Percentiles rank a stretch among this genome's conserved stretches.
phyloP scores from a whole-genome alignment of 495 filamentous ascomycete species.

The Talaromyces stipitatus region DNA sequence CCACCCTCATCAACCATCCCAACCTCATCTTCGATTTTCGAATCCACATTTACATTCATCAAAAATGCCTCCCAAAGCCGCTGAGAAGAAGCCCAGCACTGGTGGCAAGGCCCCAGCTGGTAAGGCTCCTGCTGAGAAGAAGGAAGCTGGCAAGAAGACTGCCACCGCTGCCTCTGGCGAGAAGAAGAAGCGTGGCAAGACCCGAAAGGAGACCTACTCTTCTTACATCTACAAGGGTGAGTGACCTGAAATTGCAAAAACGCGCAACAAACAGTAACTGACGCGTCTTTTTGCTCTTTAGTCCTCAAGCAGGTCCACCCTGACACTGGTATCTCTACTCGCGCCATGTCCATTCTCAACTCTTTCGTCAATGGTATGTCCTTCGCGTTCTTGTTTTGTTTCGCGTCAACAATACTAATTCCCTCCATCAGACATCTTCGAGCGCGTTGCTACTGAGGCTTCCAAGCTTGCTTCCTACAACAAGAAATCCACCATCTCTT shows the following conservation, averaged over 20 bases:
- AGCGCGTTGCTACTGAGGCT: conserved; percentile 97
- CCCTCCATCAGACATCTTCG: conserved; percentile 85
- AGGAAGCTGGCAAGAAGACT: conserved; percentile 99
- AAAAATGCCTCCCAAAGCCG: conserved; percentile 93
- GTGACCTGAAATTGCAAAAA: conserved; percentile 20
- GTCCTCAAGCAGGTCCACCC: conserved; percentile 99
- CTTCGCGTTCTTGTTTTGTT: conserved; percentile 18
- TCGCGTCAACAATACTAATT: neutral
- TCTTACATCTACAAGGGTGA: conserved; percentile 99
- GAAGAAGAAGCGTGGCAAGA: conserved; percentile 99
- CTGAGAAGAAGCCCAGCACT: conserved; percentile 93
- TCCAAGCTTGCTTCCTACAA: conserved; percentile 99
- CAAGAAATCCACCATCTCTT: conserved; percentile 99
- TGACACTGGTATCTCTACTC: conserved; percentile 99
- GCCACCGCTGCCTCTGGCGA: conserved; percentile 75
- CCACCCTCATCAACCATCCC: conserved; percentile 23
- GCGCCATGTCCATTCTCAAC: conserved; percentile 99
- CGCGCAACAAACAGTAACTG: conserved; percentile 18
- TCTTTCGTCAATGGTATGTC: conserved; percentile 96
- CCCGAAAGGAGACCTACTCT: conserved; percentile 99
- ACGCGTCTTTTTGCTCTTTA: conserved; percentile 41
- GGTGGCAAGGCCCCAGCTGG: conserved; percentile 92
- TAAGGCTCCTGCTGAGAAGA: conserved; percentile 91
- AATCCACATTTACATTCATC: conserved; percentile 28
- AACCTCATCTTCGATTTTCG: conserved; percentile 20